Percentiles rank a stretch among this genome's conserved stretches.
These are phyloP conservation scores for Melastoma candidum DNA, from an alignment of 441 rosid genomes.

Conservation along the genomic window DNA sequence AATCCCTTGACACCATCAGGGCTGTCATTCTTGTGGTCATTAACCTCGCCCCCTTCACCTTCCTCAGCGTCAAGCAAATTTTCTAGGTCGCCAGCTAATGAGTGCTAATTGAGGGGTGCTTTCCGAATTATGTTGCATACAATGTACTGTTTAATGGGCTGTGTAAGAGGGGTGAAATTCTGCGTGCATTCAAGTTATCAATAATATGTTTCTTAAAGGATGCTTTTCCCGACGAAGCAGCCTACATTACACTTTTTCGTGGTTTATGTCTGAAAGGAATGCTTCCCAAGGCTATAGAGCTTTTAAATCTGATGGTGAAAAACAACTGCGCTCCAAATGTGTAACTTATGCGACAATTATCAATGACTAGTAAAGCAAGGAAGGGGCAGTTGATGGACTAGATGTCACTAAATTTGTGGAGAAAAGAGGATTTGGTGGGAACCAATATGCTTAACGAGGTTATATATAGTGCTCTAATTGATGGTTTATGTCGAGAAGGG, in stretches of 20 bases:
- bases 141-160: constrained; percentile 79
- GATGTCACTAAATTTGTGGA: constrained; percentile 45
- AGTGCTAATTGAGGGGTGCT: constrained; percentile 89
- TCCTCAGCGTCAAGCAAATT: constrained; percentile 98
- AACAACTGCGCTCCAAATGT: constrained; percentile 65
- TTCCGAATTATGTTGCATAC: constrained; percentile 52
- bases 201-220: constrained; percentile 90
- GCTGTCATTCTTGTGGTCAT: constrained; percentile 59
- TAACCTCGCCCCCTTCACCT: constrained; percentile 70
- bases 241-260: constrained; percentile 82
- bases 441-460: constrained; percentile 53
- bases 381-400: constrained; percentile 44
- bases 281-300: constrained; percentile 78
- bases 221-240: constrained; percentile 63
- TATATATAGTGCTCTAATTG: constrained; percentile 61
- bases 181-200: constrained; percentile 70
- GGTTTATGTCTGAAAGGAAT: constrained; percentile 77
- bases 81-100: constrained; percentile 97
- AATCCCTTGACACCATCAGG: constrained; percentile 82
- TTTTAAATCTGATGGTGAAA: constrained; percentile 67
- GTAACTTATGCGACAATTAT: constrained; percentile 74
- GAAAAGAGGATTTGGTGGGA: constrained; percentile 53
- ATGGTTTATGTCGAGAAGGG: constrained; percentile 70
- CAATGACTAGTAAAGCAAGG: constrained; percentile 71
- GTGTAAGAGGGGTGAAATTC: constrained; percentile 73